Percentiles rank a stretch among this genome's conserved stretches.
Evolutionary conservation across 2,329 filamentous ascomycete species (phyloP).

Genomic region (Pseudocercospora fijiensis): DNA sequence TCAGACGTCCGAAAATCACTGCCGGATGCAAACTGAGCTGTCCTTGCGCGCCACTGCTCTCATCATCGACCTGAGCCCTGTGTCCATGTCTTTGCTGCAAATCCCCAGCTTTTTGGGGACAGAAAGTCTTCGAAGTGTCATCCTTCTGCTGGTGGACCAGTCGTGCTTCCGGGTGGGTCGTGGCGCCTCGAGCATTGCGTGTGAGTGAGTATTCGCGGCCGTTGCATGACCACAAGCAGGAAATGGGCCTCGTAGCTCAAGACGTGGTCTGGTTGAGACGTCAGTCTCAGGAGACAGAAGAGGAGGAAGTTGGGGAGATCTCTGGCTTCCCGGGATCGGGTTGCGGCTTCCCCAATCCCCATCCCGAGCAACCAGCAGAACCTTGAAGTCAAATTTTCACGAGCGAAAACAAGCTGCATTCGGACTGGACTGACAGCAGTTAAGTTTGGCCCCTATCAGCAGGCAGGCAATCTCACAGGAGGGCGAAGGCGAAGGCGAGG

Average conservation of each 20-base stretch:
- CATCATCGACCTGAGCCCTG: not conserved
- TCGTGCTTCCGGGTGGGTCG: conserved; percentile 3
- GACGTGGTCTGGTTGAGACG: conserved; percentile 1
- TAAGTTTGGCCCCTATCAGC: not conserved
- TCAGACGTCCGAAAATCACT: not conserved
- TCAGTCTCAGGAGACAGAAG: conserved; percentile 4
- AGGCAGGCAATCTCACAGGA: not conserved
- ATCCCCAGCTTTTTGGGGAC: not conserved
- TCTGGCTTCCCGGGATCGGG: not conserved
- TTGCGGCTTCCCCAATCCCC: not conserved
- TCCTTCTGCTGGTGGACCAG: not conserved
- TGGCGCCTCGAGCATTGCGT: not conserved
- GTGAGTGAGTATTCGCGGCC: not conserved
- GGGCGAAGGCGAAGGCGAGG: no score
- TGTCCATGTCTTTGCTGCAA: not conserved
- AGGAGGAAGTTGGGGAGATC: not conserved
- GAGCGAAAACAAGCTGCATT: not conserved
- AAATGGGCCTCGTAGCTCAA: not conserved
- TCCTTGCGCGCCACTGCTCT: not conserved
- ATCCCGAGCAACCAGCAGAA: not conserved
- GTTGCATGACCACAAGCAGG: not conserved
- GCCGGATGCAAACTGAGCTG: not conserved
- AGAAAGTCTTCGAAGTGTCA: not conserved
- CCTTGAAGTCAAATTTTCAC: conserved; percentile 1
- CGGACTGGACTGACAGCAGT: not conserved